Evolutionary conservation across 2,329 filamentous ascomycete species (phyloP), one percentile per base, ranked within the genome.

Genomic region (Diaporthe velutina): DNA sequence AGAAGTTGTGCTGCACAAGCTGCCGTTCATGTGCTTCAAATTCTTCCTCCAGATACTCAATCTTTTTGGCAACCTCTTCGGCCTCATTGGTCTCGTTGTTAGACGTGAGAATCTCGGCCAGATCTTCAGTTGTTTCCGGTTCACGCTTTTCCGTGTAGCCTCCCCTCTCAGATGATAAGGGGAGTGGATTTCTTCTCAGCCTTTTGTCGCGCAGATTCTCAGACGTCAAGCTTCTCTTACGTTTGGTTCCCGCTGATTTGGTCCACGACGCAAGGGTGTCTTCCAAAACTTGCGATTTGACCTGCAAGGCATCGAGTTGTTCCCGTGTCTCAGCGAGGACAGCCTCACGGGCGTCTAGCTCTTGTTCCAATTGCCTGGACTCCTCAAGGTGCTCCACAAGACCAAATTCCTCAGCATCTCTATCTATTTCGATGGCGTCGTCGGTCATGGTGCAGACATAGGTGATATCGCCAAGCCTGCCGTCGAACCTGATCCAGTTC

Each of bases 401-500:
- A 7, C 60, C 40, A 33, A 66, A 66, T 5, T 66, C 40, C 40
- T 66, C 60, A 2, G 60, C 60, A 19, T 66, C 60, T 33, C 60
- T 48, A 1, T 66, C 60, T 19, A 48, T 66, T 28, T 66, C 60
- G 28, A 48, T 66, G 19, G 25, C 25, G 19, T 48, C 60, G 40
- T 66, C 60, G 4, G 25, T 48, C 60, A 48, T 66, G 17, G 60
- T 66, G 17, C 40, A 66, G 4, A 66, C 60, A 15, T 66, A 66
- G 4, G 60, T 66, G 40, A 66, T 66, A 19, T 30, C 40, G 28
- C 19, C 19, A 15, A 66, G 60, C 28, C 60, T 45, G 5, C 40
- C 60, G 28, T 66, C 60, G 10, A 66, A 66, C 10, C n/a, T 66
- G 60, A 66, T 48, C 60, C 60, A 66, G 28, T 66, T 66, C 19